A percentile compares a stretch with the other conserved stretches of the same genome.
phyloP scores from a whole-genome alignment of 768 basidiomycete species.

The Chalciporus chontae region DNA sequence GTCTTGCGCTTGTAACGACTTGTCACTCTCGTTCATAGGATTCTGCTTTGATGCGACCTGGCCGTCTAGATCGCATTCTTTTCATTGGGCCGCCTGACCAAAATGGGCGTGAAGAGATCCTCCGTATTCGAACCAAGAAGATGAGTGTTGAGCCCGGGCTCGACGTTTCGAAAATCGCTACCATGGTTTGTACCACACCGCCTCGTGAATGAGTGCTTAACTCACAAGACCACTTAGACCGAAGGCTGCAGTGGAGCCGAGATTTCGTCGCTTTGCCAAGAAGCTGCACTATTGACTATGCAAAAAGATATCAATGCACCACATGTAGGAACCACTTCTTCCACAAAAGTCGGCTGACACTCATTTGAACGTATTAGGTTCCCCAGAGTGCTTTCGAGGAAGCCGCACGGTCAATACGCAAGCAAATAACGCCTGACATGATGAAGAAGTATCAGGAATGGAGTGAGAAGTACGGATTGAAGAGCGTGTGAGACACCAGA shows the following conservation, averaged over 20 bases:
- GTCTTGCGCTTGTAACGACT: not conserved
- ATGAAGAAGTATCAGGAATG: conserved; percentile 70
- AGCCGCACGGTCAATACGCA: conserved; percentile 70
- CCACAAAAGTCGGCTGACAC: not conserved
- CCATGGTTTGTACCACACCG: conserved; percentile 44
- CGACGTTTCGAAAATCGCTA: conserved; percentile 64
- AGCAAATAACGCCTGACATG: conserved; percentile 82
- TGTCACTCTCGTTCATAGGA: conserved; percentile 53
- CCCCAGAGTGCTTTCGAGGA: conserved; percentile 65
- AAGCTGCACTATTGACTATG: conserved; percentile 93
- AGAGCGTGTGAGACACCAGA: conserved; percentile 5
- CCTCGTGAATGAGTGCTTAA: not conserved
- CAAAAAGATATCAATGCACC: conserved; percentile 75
- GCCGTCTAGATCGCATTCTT: conserved; percentile 88
- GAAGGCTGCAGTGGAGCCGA: conserved; percentile 97
- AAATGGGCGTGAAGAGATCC: conserved; percentile 76
- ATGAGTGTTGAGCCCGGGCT: conserved; percentile 81
- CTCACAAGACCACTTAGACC: conserved; percentile 49
- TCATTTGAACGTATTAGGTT: conserved; percentile 47
- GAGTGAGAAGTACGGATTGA: conserved; percentile 40
- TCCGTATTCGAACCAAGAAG: conserved; percentile 66
- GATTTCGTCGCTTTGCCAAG: conserved; percentile 87
- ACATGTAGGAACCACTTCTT: conserved; percentile 47
- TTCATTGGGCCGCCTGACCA: conserved; percentile 93
- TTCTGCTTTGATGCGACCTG: conserved; percentile 91